These are phyloP conservation scores for Hyaloscypha variabilis DNA, from an alignment of 495 filamentous ascomycete species.

Conservation along the genomic window DNA sequence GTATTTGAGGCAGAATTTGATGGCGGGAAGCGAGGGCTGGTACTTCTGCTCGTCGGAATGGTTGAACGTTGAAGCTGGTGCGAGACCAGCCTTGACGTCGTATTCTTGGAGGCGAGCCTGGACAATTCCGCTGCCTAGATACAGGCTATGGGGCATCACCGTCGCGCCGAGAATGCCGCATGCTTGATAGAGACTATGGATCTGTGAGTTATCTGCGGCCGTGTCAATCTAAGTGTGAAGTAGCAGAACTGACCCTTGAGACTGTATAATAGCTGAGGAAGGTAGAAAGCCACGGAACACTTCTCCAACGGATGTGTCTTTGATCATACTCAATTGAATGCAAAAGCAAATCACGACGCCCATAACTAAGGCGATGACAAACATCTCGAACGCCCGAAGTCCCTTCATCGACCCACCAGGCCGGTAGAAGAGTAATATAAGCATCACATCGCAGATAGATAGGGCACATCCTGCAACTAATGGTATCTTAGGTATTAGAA, in stretches of 20 bases:
- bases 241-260: slow-evolving; percentile 24
- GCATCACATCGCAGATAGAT: slow-evolving; percentile 77
- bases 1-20: background rate
- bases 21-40: background rate
- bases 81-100: background rate
- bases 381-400: slow-evolving; percentile 57
- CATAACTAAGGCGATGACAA: slow-evolving; percentile 35
- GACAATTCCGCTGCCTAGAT: background rate
- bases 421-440: slow-evolving; percentile 81
- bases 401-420: slow-evolving; percentile 55
- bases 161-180: background rate
- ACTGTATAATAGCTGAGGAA: background rate
- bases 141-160: background rate
- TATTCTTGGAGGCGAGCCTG: background rate
- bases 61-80: background rate
- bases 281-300: background rate
- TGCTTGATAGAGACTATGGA: background rate
- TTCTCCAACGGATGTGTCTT: slow-evolving; percentile 32
- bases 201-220: background rate
- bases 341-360: slow-evolving; percentile 85
- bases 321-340: slow-evolving; percentile 80
- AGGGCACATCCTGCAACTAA: slow-evolving; percentile 84
- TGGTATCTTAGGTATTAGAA: slow-evolving; percentile 74
- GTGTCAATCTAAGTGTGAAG: background rate
- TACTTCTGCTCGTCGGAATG: background rate